A percentile compares a stretch with the other conserved stretches of the same genome.
Conservation (phyloP, 1,284 basidiomycete species). For the Ganoderma sp. region DNA sequence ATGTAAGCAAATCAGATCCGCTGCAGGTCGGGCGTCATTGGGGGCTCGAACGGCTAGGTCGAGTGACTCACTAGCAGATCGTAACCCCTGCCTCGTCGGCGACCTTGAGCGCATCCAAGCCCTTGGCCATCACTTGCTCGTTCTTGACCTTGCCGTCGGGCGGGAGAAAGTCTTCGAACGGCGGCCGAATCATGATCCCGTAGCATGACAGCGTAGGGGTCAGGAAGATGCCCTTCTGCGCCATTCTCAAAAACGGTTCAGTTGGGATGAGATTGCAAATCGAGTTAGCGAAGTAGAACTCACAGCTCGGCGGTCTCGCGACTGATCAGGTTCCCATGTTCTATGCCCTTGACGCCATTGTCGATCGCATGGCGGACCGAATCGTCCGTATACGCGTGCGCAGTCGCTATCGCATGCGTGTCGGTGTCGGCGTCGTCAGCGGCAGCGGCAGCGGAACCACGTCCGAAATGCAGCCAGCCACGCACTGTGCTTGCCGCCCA, state of each 20-base stretch:
- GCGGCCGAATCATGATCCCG: conserved; percentile 51
- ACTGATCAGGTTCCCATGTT: conserved; percentile 51
- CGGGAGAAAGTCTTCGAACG: conserved; percentile 50
- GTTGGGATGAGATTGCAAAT: background rate
- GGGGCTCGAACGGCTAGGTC: no score
- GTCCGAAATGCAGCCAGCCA: background rate
- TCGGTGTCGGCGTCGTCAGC: background rate
- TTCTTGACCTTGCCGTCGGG: conserved; percentile 49
- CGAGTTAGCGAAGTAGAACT: background rate
- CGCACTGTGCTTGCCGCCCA: conserved; percentile 48
- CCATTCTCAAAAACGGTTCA: conserved; percentile 39
- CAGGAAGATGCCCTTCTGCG: conserved; percentile 46
- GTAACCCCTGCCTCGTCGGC: conserved; percentile 46
- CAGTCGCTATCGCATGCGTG: conserved; percentile 37
- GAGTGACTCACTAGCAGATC: conserved; percentile 43
- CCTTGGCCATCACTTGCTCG: conserved; percentile 49
- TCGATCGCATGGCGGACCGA: conserved; percentile 48
- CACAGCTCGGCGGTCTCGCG: conserved; percentile 39
- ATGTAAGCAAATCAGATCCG: conserved; percentile 49
- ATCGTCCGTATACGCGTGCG: conserved; percentile 48
- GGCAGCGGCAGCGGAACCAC: no score
- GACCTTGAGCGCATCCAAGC: conserved; percentile 44
- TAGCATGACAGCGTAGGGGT: conserved; percentile 54
- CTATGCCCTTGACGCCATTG: conserved; percentile 50
- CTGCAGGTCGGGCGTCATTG: conserved; percentile 23